phyloP scores from a whole-genome alignment of 257 asterid species.

The Capsicum rhomboideum region DNA sequence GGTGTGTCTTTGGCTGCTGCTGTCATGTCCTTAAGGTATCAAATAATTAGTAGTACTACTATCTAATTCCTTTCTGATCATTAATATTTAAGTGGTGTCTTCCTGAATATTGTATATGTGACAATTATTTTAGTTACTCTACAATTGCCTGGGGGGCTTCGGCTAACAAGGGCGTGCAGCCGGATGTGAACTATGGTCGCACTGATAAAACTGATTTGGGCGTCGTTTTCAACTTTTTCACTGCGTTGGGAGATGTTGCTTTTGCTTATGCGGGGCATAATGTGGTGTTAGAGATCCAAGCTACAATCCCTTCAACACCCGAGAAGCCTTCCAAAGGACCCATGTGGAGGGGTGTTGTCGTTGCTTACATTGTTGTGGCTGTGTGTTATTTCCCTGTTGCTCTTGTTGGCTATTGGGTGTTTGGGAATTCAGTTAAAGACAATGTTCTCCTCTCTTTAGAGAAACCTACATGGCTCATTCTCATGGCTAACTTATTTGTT shows the following conservation, averaged over 20 bases:
- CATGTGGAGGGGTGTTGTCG: constrained; percentile 94
- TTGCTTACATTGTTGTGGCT: constrained; percentile 83
- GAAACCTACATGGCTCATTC: constrained; percentile 79
- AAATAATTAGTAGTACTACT: background rate
- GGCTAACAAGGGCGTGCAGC: constrained; percentile 29
- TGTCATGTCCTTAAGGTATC: constrained; percentile 1
- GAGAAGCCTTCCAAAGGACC: constrained; percentile 85
- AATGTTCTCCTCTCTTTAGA: constrained; percentile 49
- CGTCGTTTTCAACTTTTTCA: constrained; percentile 64
- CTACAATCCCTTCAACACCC: constrained; percentile 88
- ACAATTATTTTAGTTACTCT: constrained; percentile 24
- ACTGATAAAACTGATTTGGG: constrained; percentile 37
- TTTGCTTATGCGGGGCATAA: constrained; percentile 97
- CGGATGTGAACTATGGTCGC: constrained; percentile 51
- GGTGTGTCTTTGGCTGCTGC: constrained; percentile 3
- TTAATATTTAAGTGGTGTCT: background rate
- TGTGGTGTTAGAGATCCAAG: constrained; percentile 88
- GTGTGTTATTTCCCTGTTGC: constrained; percentile 96
- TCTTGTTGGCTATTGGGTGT: constrained; percentile 60
- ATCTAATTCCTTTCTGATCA: background rate
- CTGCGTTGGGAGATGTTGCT: constrained; percentile 81
- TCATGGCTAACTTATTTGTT: constrained; percentile 83
- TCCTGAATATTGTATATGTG: background rate
- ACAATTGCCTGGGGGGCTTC: constrained; percentile 47
- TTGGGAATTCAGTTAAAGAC: constrained; percentile 49